Evolutionary conservation across 2,329 filamentous ascomycete species (phyloP).

Genomic region (Exophiala dermatitidis): DNA sequence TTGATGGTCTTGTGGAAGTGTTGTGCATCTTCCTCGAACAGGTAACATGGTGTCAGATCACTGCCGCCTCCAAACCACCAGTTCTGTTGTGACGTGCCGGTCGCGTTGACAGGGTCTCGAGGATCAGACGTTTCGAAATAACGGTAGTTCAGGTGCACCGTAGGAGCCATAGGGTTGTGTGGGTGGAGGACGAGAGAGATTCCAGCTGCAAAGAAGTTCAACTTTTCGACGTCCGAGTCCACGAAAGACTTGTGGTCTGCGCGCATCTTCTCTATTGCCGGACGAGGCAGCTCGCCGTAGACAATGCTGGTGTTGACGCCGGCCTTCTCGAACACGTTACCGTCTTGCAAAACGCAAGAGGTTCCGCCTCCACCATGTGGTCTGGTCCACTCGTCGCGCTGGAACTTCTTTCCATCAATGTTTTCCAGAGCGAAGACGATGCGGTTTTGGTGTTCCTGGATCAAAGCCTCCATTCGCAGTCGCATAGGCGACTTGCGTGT

Average conservation of each 20-base stretch:
- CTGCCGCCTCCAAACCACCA: constrained; percentile 99
- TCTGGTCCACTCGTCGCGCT: constrained; percentile 76
- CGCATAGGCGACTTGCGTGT: constrained; percentile 84
- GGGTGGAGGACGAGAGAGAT: constrained; percentile 91
- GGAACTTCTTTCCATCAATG: constrained; percentile 77
- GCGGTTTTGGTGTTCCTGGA: constrained; percentile 82
- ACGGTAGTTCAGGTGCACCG: constrained; percentile 94
- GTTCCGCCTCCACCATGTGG: constrained; percentile 87
- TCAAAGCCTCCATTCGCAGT: constrained; percentile 92
- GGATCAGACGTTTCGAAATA: constrained; percentile 95
- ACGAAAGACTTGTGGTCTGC: constrained; percentile 88
- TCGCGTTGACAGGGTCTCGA: constrained; percentile 59
- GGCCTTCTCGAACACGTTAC: constrained; percentile 95
- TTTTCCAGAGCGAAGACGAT: constrained; percentile 78
- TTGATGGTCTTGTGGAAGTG: constrained; percentile 96
- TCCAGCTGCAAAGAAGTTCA: constrained; percentile 93
- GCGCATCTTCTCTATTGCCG: constrained; percentile 87
- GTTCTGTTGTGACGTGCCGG: constrained; percentile 47
- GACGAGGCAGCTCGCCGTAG: constrained; percentile 79
- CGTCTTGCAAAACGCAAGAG: constrained; percentile 89
- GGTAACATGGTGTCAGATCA: constrained; percentile 84
- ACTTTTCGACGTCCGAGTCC: constrained; percentile 64
- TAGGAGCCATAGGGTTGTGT: constrained; percentile 91
- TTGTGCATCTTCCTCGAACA: constrained; percentile 94
- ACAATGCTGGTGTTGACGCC: constrained; percentile 93